phyloP scores from a whole-genome alignment of 257 asterid species.

The Striga asiatica region DNA sequence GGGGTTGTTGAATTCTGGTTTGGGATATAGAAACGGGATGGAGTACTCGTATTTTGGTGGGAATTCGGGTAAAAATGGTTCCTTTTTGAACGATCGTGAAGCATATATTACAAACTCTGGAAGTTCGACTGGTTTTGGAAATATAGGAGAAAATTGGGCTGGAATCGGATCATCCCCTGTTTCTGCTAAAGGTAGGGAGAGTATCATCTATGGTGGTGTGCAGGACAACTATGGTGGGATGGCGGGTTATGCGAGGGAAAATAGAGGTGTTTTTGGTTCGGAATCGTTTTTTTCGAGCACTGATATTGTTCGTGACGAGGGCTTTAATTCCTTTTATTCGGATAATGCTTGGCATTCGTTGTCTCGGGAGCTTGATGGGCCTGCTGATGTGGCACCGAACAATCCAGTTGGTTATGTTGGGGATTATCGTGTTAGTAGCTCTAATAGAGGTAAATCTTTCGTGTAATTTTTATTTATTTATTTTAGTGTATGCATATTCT shows the following conservation, averaged over 20 bases:
- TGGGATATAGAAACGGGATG: too few species aligned
- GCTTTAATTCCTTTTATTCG: slow-evolving; percentile 28
- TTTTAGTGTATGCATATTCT: too few species aligned
- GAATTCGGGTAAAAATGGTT: slow-evolving; percentile 40
- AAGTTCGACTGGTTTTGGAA: too few species aligned
- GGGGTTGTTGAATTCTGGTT: too few species aligned
- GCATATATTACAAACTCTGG: too few species aligned
- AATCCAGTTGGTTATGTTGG: slow-evolving; percentile 45
- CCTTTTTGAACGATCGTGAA: slow-evolving; percentile 28
- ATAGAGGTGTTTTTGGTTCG: slow-evolving; percentile 19
- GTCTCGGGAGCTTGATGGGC: slow-evolving; percentile 35
- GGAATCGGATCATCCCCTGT: slow-evolving; percentile 28
- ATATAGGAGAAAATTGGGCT: slow-evolving; percentile 58
- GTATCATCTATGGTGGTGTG: slow-evolving; percentile 23
- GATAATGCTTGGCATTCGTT: slow-evolving; percentile 45
- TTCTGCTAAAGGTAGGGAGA: slow-evolving; percentile 42
- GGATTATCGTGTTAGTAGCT: slow-evolving; percentile 37
- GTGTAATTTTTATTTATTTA: background rate
- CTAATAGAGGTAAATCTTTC: slow-evolving; percentile 49
- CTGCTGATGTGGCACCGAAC: slow-evolving; percentile 37
- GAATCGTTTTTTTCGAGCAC: slow-evolving; percentile 24
- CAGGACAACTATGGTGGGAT: slow-evolving; percentile 31
- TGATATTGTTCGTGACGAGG: slow-evolving; percentile 26
- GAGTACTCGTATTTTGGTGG: slow-evolving; percentile 32
- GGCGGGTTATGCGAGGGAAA: slow-evolving; percentile 30